Percentiles rank a stretch among this genome's conserved stretches.
phyloP scores from a whole-genome alignment of 2,329 filamentous ascomycete species.

The Penicillium brevicompactum region DNA sequence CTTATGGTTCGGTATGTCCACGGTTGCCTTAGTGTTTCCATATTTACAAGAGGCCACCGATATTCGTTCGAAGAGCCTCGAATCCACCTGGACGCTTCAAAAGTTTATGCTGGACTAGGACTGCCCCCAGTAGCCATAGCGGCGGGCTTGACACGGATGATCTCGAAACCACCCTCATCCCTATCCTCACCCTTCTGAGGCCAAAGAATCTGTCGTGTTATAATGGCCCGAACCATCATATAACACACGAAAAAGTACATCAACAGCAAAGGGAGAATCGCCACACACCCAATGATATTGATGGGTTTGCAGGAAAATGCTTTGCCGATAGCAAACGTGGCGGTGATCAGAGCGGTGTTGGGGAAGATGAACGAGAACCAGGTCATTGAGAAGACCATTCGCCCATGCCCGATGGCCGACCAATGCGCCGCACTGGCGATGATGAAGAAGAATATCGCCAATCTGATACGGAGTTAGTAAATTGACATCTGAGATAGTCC shows the following conservation, averaged over 20 bases:
- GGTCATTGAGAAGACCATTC: conserved; percentile 77
- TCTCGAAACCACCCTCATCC: conserved; percentile 61
- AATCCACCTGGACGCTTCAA: background rate
- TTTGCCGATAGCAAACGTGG: conserved; percentile 70
- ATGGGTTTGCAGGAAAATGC: conserved; percentile 64
- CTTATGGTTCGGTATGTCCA: too few relatives aligned
- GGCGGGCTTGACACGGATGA: conserved; percentile 33
- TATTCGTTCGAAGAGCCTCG: too few relatives aligned
- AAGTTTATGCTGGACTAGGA: background rate
- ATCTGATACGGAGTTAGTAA: conserved; percentile 36
- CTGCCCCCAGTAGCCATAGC: conserved; percentile 16
- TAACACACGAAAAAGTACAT: conserved; percentile 70
- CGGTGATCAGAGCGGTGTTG: conserved; percentile 72
- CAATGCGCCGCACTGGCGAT: conserved; percentile 75
- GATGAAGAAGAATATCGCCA: conserved; percentile 84
- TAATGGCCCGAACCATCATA: conserved; percentile 71
- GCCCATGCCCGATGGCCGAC: conserved; percentile 63
- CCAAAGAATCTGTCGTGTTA: conserved; percentile 71
- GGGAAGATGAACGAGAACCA: conserved; percentile 85
- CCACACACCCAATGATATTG: conserved; percentile 66
- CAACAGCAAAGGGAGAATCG: conserved; percentile 66
- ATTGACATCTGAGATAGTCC: too few relatives aligned
- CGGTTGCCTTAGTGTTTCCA: too few relatives aligned
- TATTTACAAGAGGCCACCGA: too few relatives aligned
- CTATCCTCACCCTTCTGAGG: conserved; percentile 70